phyloP scores from a whole-genome alignment of 2,329 filamentous ascomycete species.

The Penicillium sp. region DNA sequence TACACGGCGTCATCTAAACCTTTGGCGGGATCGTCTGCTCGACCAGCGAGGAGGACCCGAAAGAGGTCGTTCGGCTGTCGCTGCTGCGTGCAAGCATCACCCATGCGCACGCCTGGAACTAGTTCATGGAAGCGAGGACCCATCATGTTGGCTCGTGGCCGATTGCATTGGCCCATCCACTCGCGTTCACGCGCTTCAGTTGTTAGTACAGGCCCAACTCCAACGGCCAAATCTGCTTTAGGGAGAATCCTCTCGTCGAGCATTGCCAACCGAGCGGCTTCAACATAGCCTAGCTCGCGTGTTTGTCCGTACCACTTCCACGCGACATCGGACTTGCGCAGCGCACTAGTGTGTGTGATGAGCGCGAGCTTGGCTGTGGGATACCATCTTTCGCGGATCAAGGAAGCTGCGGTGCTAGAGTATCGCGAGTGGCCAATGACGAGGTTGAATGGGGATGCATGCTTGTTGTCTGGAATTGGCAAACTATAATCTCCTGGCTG shows the following conservation, averaged over 20 bases:
- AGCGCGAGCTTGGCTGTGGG: conserved; percentile 1
- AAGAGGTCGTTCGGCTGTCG: not conserved
- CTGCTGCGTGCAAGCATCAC: not conserved
- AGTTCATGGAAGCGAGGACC: conserved; percentile 2
- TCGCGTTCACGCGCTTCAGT: not conserved
- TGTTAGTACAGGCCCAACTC: conserved; percentile 1
- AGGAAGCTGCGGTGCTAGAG: not conserved
- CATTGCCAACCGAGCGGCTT: conserved; percentile 1
- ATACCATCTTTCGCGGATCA: conserved; percentile 4
- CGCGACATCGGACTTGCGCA: not conserved
- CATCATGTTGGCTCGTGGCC: not conserved
- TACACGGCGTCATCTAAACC: not conserved
- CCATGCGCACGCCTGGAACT: not conserved
- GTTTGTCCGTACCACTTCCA: conserved; percentile 2
- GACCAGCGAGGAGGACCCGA: conserved; percentile 5
- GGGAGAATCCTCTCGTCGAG: conserved; percentile 1
- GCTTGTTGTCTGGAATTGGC: not conserved
- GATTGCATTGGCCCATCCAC: conserved; percentile 1
- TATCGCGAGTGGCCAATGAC: conserved; percentile 1
- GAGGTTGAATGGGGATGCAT: not conserved
- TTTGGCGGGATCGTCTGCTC: conserved; percentile 3
- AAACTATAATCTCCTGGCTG: not conserved
- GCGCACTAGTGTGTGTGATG: conserved; percentile 1
- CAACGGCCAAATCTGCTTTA: conserved; percentile 1
- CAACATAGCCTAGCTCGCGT: conserved; percentile 2